Evolutionary conservation across 331 rosid genomes (phyloP).

Genomic region (Ulmus americana): DNA sequence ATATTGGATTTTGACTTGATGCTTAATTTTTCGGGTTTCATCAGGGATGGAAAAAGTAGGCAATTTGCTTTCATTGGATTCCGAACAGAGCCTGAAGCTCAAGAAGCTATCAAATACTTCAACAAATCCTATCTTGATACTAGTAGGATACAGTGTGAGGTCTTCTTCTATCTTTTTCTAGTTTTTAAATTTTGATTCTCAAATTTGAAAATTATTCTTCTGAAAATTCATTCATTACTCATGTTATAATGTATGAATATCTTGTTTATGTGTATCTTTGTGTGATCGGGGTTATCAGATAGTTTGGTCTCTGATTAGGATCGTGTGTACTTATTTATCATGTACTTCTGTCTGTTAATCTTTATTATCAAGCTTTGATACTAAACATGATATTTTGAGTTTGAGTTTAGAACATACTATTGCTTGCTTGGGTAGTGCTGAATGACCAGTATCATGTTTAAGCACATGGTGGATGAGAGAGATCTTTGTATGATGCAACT

Average conservation of each 20-base stretch:
- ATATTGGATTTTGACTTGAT: not conserved
- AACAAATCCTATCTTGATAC: slow-evolving; percentile 53
- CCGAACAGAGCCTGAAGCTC: slow-evolving; percentile 55
- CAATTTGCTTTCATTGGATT: slow-evolving; percentile 78
- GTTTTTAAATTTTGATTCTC: not conserved
- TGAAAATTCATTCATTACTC: not conserved
- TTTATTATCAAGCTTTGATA: too few relatives aligned
- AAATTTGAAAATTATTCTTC: not conserved
- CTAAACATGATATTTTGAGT: too few relatives aligned
- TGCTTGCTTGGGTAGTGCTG: not conserved
- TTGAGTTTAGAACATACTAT: too few relatives aligned
- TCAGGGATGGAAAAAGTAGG: slow-evolving; percentile 70
- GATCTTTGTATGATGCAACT: too few relatives aligned
- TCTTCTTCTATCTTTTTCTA: slow-evolving; percentile 19
- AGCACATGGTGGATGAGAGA: not conserved
- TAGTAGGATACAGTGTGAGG: slow-evolving; percentile 66
- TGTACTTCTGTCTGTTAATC: too few relatives aligned
- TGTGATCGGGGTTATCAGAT: too few relatives aligned
- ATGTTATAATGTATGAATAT: too few relatives aligned
- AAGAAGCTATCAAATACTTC: slow-evolving; percentile 66
- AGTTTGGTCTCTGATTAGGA: too few relatives aligned
- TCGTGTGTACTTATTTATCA: too few relatives aligned
- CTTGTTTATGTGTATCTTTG: too few relatives aligned
- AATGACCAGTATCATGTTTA: not conserved
- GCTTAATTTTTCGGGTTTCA: not conserved